phyloP scores from a whole-genome alignment of 1,139 yeast genomes.

The Geotrichum restrictum region DNA sequence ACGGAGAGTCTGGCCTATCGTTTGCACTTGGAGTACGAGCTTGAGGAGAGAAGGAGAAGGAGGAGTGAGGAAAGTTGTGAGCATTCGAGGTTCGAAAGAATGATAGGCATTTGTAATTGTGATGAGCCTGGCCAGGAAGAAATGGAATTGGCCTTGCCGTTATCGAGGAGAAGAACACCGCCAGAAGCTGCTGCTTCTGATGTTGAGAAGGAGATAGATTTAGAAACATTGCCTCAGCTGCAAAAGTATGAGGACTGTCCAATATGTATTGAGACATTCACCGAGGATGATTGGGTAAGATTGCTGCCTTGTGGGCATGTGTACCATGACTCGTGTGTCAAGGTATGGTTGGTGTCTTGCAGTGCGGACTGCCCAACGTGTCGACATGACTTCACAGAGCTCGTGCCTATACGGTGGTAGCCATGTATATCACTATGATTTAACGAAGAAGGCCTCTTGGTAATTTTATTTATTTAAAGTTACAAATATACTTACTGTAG shows the following conservation, averaged over 20 bases:
- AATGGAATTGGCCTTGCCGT: background rate
- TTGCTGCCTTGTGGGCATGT: conserved; percentile 5
- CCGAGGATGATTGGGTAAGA: background rate
- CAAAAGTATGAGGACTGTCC: conserved; percentile 3
- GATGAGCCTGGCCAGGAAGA: background rate
- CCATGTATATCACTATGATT: no score
- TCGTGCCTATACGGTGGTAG: conserved; percentile 1
- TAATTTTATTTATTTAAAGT: no score
- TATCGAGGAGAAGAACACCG: background rate
- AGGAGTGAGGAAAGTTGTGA: background rate
- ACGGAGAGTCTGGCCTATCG: background rate
- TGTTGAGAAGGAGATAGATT: background rate
- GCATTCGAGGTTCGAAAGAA: background rate
- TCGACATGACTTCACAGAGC: background rate
- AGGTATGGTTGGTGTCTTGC: conserved; percentile 5
- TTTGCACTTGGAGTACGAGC: no score
- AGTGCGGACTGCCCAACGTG: conserved; percentile 9
- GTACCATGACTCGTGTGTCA: conserved; percentile 6
- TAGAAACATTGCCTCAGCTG: background rate
- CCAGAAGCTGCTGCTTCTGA: background rate
- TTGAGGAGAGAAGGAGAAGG: no score
- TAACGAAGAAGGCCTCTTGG: no score
- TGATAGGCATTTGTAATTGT: conserved; percentile 2
- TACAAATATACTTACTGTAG: no score
- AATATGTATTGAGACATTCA: background rate